Evolutionary conservation across 768 basidiomycete genomes (phyloP).

Genomic region (Collybia sordida): DNA sequence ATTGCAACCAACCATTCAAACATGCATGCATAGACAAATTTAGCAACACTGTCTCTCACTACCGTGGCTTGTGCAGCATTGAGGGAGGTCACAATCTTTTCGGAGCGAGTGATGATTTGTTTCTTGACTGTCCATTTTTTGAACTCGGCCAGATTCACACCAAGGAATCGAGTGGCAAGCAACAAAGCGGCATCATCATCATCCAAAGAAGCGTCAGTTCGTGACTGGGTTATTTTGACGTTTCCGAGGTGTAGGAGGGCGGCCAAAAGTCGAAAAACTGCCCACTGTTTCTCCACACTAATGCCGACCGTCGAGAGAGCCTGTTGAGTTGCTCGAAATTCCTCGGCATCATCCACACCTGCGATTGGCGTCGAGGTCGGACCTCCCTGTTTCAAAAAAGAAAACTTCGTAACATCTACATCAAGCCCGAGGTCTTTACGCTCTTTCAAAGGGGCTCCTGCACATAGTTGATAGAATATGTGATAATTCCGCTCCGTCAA

Average conservation of each 20-base stretch:
- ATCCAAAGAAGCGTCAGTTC: constrained; percentile 82
- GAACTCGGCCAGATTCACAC: constrained; percentile 88
- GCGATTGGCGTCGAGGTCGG: constrained; percentile 80
- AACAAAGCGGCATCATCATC: constrained; percentile 80
- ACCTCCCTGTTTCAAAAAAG: constrained; percentile 93
- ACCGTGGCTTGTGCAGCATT: constrained; percentile 88
- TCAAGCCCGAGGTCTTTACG: constrained; percentile 93
- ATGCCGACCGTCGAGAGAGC: constrained; percentile 97
- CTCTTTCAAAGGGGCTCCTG: constrained; percentile 93
- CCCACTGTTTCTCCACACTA: constrained; percentile 97
- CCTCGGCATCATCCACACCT: constrained; percentile 95
- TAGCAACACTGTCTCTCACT: constrained; percentile 94
- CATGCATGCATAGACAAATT: constrained; percentile 97
- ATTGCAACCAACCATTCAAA: constrained; percentile 99
- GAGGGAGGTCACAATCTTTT: constrained; percentile 91
- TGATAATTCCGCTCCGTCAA: constrained; percentile 98
- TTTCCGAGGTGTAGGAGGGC: constrained; percentile 97
- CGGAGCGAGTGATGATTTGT: constrained; percentile 90
- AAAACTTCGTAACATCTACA: constrained; percentile 81
- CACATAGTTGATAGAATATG: constrained; percentile 99
- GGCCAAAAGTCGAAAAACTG: constrained; percentile 91
- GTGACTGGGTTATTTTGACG: constrained; percentile 80
- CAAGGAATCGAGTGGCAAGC: constrained; percentile 86
- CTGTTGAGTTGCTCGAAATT: constrained; percentile 91
- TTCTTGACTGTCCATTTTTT: constrained; percentile 99